Evolutionary conservation across 768 basidiomycete species (phyloP), one percentile per base, ranked within the genome.

Genomic region (Suillus decipiens): DNA sequence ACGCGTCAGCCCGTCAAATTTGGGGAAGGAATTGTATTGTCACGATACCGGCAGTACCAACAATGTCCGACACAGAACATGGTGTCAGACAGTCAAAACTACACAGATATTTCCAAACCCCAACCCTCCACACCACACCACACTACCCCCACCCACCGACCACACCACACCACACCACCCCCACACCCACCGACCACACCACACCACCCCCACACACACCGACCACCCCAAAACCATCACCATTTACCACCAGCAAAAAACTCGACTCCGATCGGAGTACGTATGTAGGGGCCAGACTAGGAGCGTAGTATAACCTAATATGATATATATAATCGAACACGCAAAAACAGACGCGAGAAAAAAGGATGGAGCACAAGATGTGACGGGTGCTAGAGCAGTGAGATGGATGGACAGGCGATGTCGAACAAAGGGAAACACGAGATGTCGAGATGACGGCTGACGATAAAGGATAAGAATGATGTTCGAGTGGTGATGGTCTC

Each of bases 321-420:
- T 60, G 71, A 71, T 72, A 75, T 75, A 75, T 76, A 76, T 66
- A 67, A 64, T 63, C 55, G 64, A 63, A 59, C 68, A 45, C 31
- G 71, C 68, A 64, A 67, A 71, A 66, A 72, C 64, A 68, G 50
- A 61, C 48, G 33, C 14, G 48, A 59, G 41, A 59, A 43, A 64
- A 61, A 60, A 57, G 22, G 24, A 62, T 43, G 11, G 57, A 34
- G 62, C 61, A 61, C 33, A 43, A 64, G 57, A 60, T 59, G 62
- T 54, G 58, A 53, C 62, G 63, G 62, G 64, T 61, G 65, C 59
- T 58, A 65, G 59, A 69, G 45, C 31, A 63, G 45, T 22, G 41
- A 47, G 22, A 66, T 48, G 59, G 63, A 55, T 43, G 56, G 53
- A 67, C 63, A 61, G 60, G 58, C n/a, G 54, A 11, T 47, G 61